Evolutionary conservation across 2,329 filamentous ascomycete species (phyloP).

Genomic region (Cercospora sp.): DNA sequence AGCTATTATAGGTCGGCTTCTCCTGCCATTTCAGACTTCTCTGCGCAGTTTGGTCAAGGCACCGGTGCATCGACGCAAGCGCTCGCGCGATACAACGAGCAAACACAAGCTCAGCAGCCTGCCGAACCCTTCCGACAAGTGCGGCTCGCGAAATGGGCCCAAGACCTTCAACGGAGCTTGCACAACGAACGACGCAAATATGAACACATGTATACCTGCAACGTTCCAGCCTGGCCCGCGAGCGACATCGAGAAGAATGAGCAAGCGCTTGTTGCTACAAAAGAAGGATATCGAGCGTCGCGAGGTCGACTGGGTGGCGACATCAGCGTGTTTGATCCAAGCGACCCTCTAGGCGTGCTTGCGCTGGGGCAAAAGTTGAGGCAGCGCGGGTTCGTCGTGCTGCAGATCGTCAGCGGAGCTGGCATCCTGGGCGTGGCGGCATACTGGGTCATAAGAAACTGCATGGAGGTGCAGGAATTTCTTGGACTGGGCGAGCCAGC

Average conservation of each 20-base stretch:
- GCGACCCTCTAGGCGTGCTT: conserved; percentile 79
- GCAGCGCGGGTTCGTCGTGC: conserved; percentile 63
- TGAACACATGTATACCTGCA: conserved; percentile 59
- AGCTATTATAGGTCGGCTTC: conserved; percentile 40
- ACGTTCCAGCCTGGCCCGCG: conserved; percentile 60
- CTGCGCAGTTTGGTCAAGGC: conserved; percentile 17
- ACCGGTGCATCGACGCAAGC: conserved; percentile 46
- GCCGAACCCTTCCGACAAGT: conserved; percentile 66
- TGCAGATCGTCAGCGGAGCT: conserved; percentile 73
- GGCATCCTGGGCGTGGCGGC: conserved; percentile 70
- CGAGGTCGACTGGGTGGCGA: conserved; percentile 39
- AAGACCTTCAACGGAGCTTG: conserved; percentile 74
- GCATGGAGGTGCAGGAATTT: conserved; percentile 35
- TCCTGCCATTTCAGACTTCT: conserved; percentile 29
- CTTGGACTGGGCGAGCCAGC: conserved; percentile 25
- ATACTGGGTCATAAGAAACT: conserved; percentile 41
- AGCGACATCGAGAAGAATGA: conserved; percentile 49
- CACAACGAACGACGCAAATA: conserved; percentile 71
- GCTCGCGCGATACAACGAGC: conserved; percentile 50
- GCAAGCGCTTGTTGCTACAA: conserved; percentile 24
- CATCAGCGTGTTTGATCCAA: conserved; percentile 49
- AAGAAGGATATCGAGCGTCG: conserved; percentile 35
- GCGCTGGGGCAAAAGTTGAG: conserved; percentile 61
- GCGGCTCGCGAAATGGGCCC: conserved; percentile 78
- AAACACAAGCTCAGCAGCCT: conserved; percentile 50